Percentiles rank a stretch among this genome's conserved stretches.
These are phyloP conservation scores for Pseudocercospora ulei DNA, from an alignment of 2,329 filamentous ascomycete species.

Conservation along the genomic window DNA sequence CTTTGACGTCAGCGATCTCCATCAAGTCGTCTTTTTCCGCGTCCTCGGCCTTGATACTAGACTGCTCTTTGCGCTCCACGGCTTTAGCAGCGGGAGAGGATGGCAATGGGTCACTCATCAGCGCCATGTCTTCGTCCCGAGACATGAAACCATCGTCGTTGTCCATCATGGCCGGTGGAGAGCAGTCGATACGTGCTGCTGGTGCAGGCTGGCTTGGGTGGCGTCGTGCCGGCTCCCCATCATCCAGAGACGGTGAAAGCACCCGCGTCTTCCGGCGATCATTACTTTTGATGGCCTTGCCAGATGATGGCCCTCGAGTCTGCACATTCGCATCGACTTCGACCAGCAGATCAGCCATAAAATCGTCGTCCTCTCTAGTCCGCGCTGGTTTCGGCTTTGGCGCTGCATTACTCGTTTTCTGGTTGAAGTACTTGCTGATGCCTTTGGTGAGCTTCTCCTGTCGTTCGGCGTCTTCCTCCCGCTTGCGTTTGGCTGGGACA, in stretches of 20 bases:
- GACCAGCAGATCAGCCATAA: slow-evolving; percentile 71
- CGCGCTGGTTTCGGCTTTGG: slow-evolving; percentile 60
- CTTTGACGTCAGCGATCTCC: slow-evolving; percentile 71
- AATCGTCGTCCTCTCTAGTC: slow-evolving; percentile 70
- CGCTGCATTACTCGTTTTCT: slow-evolving; percentile 52
- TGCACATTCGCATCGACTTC: slow-evolving; percentile 75
- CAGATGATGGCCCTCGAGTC: slow-evolving; percentile 43
- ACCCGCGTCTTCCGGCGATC: slow-evolving; percentile 69
- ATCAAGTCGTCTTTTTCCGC: slow-evolving; percentile 72
- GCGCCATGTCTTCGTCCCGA: slow-evolving; percentile 61
- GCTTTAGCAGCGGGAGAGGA: slow-evolving; percentile 60
- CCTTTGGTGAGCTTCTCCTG: slow-evolving; percentile 80
- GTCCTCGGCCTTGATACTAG: slow-evolving; percentile 57
- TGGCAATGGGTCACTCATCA: slow-evolving; percentile 67
- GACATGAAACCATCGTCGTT: slow-evolving; percentile 48
- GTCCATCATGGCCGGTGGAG: slow-evolving; percentile 18
- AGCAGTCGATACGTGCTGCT: slow-evolving; percentile 19
- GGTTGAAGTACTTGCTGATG: slow-evolving; percentile 90
- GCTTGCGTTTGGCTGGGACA: slow-evolving; percentile 65
- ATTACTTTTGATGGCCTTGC: slow-evolving; percentile 61
- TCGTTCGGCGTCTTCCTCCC: slow-evolving; percentile 75
- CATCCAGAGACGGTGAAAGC: slow-evolving; percentile 61
- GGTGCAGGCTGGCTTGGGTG: slow-evolving; percentile 11
- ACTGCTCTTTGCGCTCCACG: slow-evolving; percentile 43
- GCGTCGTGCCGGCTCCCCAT: slow-evolving; percentile 34